Base-by-base conservation (phyloP, 805 yeast genomes). In the Lachancea cidri region DNA sequence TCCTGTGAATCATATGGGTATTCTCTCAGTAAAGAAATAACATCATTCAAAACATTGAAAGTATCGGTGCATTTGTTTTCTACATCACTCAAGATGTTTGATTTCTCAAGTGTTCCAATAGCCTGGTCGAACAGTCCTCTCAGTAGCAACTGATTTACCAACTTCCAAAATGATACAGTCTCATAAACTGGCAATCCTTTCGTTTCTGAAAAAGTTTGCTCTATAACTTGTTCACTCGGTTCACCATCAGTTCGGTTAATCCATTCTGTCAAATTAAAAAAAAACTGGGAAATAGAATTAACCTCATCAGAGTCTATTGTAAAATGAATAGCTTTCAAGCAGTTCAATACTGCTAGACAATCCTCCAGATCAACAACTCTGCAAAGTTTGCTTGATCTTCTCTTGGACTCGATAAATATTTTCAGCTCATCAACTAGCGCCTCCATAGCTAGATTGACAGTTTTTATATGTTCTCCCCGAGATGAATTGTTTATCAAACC, bases 211-310 rank as follows among this genome's bases (percentile, higher is more conserved):
- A 73, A 33, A 60, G 58, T 52, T 24, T 52, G 67, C 39, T 76
- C 73, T 3, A 74, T 66, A 24, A 74, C 59, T 19, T 71, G 75
- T 15, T 67, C 67, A 43, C 72, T 77, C 1, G 89, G 89, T 49
- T 76, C 75, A 4, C 81, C 79, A 55, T 83, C 86, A 22, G 81
- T 79, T 42, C 77, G 70, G 54, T 84, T 84, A 18, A 81, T 67
- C 93, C 93, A 84, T 36, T 68, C 71, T 13, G 72, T 60, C 27
- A 79, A 59, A 36, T 67, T 66, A 22, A 79, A 71, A 47, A 67
- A 20, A 16, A 37, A 18, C 4, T 25, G 33, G 11, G 35, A 29
- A 11, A 27, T 36, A 14, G 38, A 30, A 5, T 44, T 36, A 5
- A 36, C 49, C 17, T 41, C 38, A 2, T 33, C 49, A 20, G 42